Percentiles rank a stretch among this genome's conserved stretches.
phyloP scores from a whole-genome alignment of 2,329 filamentous ascomycete species.

The Biscogniauxia mediterranea region DNA sequence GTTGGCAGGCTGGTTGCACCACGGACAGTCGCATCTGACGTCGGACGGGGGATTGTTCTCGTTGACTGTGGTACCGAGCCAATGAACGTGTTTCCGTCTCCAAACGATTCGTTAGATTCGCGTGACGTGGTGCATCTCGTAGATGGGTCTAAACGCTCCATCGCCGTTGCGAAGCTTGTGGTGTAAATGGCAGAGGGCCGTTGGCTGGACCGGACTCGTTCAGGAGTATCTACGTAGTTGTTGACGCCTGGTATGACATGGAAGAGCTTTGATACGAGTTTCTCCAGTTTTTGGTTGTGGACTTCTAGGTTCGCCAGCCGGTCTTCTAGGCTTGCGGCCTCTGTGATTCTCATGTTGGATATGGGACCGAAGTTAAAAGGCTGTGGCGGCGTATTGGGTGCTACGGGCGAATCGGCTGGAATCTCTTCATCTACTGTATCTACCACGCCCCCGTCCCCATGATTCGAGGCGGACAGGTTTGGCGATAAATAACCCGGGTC shows the following conservation, averaged over 20 bases:
- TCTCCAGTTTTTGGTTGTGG: conserved; percentile 52
- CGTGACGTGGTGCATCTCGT: conserved; percentile 37
- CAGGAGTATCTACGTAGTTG: conserved; percentile 30
- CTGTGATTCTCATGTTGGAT: conserved; percentile 55
- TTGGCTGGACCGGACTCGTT: neutral
- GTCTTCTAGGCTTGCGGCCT: conserved; percentile 52
- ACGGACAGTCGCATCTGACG: conserved; percentile 48
- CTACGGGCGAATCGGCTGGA: conserved; percentile 31
- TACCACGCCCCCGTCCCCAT: conserved; percentile 28
- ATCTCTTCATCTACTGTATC: conserved; percentile 22
- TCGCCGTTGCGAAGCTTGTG: conserved; percentile 25
- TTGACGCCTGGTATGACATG: conserved; percentile 43
- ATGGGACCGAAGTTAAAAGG: conserved; percentile 56
- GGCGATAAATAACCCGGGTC: conserved; percentile 51
- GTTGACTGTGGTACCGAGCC: conserved; percentile 37
- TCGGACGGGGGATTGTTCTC: conserved; percentile 35
- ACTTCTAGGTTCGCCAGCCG: conserved; percentile 52
- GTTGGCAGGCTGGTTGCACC: conserved; percentile 45
- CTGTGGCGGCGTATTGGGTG: conserved; percentile 42
- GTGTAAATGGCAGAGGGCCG: conserved; percentile 23
- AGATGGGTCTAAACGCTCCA: conserved; percentile 27
- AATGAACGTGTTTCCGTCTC: conserved; percentile 45
- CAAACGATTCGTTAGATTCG: conserved; percentile 46
- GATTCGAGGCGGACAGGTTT: conserved; percentile 46
- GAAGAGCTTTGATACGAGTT: conserved; percentile 49